These are phyloP conservation scores for Ammopiptanthus mongolicus DNA, from an alignment of 306 rosid genomes.

Conservation along the genomic window DNA sequence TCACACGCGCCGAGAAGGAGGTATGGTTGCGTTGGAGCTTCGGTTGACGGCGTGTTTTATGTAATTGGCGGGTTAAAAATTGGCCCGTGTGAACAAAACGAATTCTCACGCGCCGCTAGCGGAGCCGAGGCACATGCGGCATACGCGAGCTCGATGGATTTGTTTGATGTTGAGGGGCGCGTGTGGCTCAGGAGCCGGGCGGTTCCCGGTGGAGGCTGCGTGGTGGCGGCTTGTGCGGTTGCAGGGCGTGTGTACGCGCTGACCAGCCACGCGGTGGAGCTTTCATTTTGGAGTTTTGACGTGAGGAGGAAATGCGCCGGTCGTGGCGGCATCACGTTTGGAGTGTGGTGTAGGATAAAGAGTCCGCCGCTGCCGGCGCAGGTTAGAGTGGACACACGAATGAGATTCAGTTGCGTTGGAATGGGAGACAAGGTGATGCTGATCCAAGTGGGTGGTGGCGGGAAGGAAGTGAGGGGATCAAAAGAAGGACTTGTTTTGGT, in stretches of 20 bases:
- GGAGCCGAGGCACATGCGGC: constrained; percentile 49
- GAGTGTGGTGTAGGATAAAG: constrained; percentile 62
- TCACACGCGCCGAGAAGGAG: constrained; percentile 45
- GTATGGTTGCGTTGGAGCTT: constrained; percentile 70
- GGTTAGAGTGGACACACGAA: constrained; percentile 48
- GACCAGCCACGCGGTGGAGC: constrained; percentile 72
- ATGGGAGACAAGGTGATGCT: constrained; percentile 55
- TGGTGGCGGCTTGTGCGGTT: constrained; percentile 61
- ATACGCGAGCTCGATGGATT: constrained; percentile 73
- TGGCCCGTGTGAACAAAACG: constrained; percentile 32
- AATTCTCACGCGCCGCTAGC: constrained; percentile 15
- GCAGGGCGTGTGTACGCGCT: constrained; percentile 39
- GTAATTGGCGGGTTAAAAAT: constrained; percentile 63
- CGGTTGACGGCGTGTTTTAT: constrained; percentile 47
- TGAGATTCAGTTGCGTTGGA: constrained; percentile 62
- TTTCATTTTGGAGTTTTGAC: constrained; percentile 67
- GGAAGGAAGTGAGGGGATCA: constrained; percentile 35
- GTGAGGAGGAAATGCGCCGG: constrained; percentile 25
- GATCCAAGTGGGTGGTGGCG: constrained; percentile 44
- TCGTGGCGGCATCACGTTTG: constrained; percentile 19
- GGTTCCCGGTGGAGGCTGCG: constrained; percentile 65
- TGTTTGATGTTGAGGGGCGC: constrained; percentile 58
- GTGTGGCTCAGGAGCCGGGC: constrained; percentile 57
- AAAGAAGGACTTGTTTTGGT: constrained; percentile 52
- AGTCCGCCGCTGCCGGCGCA: constrained; percentile 58